phyloP scores from a whole-genome alignment of 2,329 filamentous ascomycete species.

The Ascocoryne sarcoides region DNA sequence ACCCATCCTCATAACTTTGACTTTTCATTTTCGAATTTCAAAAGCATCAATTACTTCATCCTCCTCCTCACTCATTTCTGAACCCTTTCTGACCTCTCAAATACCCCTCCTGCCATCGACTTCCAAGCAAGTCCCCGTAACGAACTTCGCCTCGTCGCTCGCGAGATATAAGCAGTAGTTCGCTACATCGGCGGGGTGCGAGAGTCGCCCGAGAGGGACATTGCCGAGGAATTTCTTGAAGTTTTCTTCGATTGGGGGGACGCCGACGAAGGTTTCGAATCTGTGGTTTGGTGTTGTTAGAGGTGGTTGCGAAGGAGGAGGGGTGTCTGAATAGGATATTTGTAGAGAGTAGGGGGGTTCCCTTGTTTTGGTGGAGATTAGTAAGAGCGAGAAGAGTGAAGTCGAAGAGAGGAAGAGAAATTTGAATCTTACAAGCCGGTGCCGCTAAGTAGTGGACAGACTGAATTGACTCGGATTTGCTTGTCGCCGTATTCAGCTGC shows the following conservation, averaged over 20 bases:
- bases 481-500: slow-evolving; percentile 66
- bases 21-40: no score
- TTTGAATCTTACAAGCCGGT: slow-evolving; percentile 44
- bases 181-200: slow-evolving; percentile 56
- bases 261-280: slow-evolving; percentile 43
- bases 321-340: slow-evolving; percentile 21
- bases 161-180: slow-evolving; percentile 63
- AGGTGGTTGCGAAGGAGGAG: slow-evolving; percentile 3
- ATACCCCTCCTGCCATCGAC: slow-evolving; percentile 46
- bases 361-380: background rate
- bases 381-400: background rate
- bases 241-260: slow-evolving; percentile 54
- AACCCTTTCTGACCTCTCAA: slow-evolving; percentile 8
- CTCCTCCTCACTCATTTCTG: background rate
- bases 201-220: slow-evolving; percentile 45
- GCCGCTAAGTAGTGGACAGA: slow-evolving; percentile 59
- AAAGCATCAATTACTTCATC: background rate
- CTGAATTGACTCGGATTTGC: slow-evolving; percentile 63
- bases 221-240: slow-evolving; percentile 44
- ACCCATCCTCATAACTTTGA: no score
- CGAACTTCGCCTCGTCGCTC: slow-evolving; percentile 62
- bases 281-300: slow-evolving; percentile 7
- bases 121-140: slow-evolving; percentile 64
- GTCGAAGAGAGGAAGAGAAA: background rate
- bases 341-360: background rate